These are phyloP conservation scores for Ottelia alismoides DNA, from an alignment of 106 monocot genomes.

Conservation along the genomic window DNA sequence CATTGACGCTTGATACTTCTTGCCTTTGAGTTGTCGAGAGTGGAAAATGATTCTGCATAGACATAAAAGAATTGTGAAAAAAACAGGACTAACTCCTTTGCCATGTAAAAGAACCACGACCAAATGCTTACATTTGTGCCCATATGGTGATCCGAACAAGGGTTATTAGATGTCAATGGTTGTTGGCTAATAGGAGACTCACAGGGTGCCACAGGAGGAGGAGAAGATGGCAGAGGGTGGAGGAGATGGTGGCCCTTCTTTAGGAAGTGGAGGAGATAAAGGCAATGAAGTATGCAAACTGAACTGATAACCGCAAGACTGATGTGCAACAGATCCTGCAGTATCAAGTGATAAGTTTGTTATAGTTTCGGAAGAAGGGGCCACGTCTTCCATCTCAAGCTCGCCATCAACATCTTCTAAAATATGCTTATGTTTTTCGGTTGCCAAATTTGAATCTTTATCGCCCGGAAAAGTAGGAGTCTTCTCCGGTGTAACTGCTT, in stretches of 20 bases:
- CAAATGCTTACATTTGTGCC: slow-evolving; percentile 37
- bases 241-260: slow-evolving; percentile 77
- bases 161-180: slow-evolving; percentile 4
- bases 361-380: slow-evolving; percentile 49
- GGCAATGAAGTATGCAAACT: slow-evolving; percentile 9
- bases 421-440: slow-evolving; percentile 48
- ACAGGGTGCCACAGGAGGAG: slow-evolving; percentile 31
- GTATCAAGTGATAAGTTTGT: slow-evolving; percentile 11
- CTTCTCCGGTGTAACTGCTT: slow-evolving; percentile 70
- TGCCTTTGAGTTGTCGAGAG: too few relatives aligned
- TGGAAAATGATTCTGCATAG: too few relatives aligned
- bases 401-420: slow-evolving; percentile 97
- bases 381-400: slow-evolving; percentile 97
- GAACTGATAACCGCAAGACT: slow-evolving; percentile 9
- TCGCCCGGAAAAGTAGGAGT: too few relatives aligned
- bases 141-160: slow-evolving; percentile 7
- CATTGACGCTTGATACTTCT: too few relatives aligned
- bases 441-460: slow-evolving; percentile 12
- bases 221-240: slow-evolving; percentile 86
- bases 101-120: too few relatives aligned
- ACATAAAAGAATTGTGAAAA: too few relatives aligned
- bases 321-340: slow-evolving; percentile 3
- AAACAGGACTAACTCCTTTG: too few relatives aligned
- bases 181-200: slow-evolving; percentile 7
- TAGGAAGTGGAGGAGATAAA: slow-evolving; percentile 73